phyloP scores from a whole-genome alignment of 2,329 filamentous ascomycete species.

The Alternaria hordeiaustralica region DNA sequence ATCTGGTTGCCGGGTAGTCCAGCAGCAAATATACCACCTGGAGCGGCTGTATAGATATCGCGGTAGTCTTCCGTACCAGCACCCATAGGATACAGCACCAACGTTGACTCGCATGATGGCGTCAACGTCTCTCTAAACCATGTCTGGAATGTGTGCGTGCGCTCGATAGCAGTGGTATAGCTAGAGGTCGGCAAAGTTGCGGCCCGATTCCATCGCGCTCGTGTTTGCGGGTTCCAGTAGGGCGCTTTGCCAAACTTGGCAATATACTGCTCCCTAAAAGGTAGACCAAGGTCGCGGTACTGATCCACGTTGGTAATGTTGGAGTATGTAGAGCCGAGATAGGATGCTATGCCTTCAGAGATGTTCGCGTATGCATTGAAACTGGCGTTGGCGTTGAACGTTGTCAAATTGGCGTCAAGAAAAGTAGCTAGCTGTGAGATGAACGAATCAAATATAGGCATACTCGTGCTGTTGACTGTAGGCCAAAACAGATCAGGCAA shows the following conservation, averaged over 20 bases:
- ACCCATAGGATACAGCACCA: constrained; percentile 18
- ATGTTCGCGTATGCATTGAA: constrained; percentile 17
- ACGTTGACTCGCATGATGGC: constrained; percentile 12
- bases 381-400: constrained; percentile 10
- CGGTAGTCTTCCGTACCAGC: constrained; percentile 12
- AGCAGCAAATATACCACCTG: constrained; percentile 8
- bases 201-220: constrained; percentile 11
- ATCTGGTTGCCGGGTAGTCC: constrained; percentile 10
- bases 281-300: constrained; percentile 11
- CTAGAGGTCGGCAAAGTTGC: constrained; percentile 6
- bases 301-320: constrained; percentile 21
- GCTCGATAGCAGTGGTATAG: constrained; percentile 8
- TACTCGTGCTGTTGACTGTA: constrained; percentile 13
- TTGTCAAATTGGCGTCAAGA: constrained; percentile 6
- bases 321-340: constrained; percentile 16
- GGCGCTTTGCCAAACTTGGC: constrained; percentile 14
- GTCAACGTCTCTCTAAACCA: constrained; percentile 12
- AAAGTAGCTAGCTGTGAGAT: constrained; percentile 11
- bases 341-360: constrained; percentile 9
- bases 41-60: constrained; percentile 6
- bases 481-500: constrained; percentile 20
- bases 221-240: constrained; percentile 19
- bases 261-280: constrained; percentile 10
- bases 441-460: constrained; percentile 13
- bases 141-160: constrained; percentile 2